phyloP scores from a whole-genome alignment of 2,329 filamentous ascomycete genomes.

The Diaporthe australafricana region DNA sequence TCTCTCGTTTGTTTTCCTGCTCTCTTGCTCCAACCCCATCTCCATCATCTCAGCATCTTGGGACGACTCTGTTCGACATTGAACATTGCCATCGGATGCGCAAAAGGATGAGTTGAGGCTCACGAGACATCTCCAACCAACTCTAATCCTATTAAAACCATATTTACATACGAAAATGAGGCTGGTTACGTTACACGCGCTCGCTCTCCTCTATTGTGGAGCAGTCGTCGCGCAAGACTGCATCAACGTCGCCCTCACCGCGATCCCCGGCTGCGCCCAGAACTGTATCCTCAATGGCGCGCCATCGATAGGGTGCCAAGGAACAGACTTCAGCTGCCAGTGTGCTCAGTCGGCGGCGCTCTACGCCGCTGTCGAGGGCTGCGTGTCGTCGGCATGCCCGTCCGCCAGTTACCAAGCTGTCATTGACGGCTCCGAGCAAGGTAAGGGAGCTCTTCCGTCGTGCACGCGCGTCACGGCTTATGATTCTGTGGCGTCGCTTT shows the following conservation, averaged over 20 bases:
- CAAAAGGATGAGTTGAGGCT: background rate
- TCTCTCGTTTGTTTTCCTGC: background rate
- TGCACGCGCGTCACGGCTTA: background rate
- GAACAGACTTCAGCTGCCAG: conserved; percentile 48
- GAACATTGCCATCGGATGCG: background rate
- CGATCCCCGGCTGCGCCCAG: conserved; percentile 47
- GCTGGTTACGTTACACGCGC: conserved; percentile 15
- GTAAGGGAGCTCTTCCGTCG: conserved; percentile 38
- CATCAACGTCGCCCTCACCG: conserved; percentile 42
- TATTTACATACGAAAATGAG: conserved; percentile 21
- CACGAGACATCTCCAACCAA: background rate
- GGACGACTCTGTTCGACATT: conserved; percentile 11
- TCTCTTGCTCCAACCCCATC: background rate
- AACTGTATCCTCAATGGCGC: conserved; percentile 47
- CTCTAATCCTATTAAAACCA: background rate
- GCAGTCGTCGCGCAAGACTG: conserved; percentile 40
- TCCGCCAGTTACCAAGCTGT: conserved; percentile 44
- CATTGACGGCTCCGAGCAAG: conserved; percentile 45
- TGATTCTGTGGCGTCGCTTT: background rate
- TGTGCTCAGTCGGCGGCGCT: conserved; percentile 46
- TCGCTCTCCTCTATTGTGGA: conserved; percentile 12
- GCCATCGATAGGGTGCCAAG: conserved; percentile 44
- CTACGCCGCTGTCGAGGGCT: conserved; percentile 47
- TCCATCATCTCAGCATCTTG: conserved; percentile 8
- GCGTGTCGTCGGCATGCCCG: conserved; percentile 44